phyloP scores from a whole-genome alignment of 2,329 filamentous ascomycete genomes.

The Ampelomyces quisqualis region DNA sequence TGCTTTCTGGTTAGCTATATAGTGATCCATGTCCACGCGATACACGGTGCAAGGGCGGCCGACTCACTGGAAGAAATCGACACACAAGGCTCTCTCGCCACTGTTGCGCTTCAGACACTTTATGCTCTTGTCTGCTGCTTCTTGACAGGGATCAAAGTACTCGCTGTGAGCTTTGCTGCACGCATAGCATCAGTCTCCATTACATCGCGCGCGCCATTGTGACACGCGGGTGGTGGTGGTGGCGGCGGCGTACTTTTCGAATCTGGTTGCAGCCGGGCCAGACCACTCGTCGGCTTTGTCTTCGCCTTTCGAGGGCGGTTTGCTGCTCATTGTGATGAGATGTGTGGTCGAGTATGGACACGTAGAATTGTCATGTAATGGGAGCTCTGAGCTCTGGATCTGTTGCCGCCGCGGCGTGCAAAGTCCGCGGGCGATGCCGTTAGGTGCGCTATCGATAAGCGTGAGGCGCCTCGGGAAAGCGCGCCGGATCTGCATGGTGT shows the following conservation, averaged over 20 bases:
- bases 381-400: too few relatives aligned
- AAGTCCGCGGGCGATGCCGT: background rate
- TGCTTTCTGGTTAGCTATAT: background rate
- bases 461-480: background rate
- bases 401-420: too few relatives aligned
- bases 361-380: too few relatives aligned
- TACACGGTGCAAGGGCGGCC: too few relatives aligned
- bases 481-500: background rate
- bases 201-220: background rate
- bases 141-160: slow-evolving; percentile 94
- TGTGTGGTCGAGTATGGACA: too few relatives aligned
- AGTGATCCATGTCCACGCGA: background rate
- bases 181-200: slow-evolving; percentile 10
- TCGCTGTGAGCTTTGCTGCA: slow-evolving; percentile 82
- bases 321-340: slow-evolving; percentile 12
- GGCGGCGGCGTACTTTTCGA: slow-evolving; percentile 40
- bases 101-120: slow-evolving; percentile 85
- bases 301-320: slow-evolving; percentile 9
- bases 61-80: slow-evolving; percentile 86
- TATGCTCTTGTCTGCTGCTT: slow-evolving; percentile 81
- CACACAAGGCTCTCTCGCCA: slow-evolving; percentile 84
- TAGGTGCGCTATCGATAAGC: slow-evolving; percentile 5
- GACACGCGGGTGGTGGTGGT: background rate
- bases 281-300: slow-evolving; percentile 26
- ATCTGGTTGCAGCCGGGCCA: slow-evolving; percentile 39